Evolutionary conservation across 1,139 yeast genomes (phyloP).

Genomic region (Geotrichum aggregatum): DNA sequence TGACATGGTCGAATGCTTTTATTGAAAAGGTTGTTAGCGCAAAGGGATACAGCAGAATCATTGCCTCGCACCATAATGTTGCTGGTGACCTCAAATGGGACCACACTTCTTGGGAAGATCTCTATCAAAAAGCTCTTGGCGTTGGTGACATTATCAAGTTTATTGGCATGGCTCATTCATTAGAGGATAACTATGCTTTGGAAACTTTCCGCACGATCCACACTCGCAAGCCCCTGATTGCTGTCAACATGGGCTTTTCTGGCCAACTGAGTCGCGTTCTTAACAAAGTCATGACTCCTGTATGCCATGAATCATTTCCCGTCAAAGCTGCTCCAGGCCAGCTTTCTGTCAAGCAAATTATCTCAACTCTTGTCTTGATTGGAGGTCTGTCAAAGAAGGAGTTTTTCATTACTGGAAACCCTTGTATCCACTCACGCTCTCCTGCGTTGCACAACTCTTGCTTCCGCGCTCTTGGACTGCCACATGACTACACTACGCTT

Average conservation of each 20-base stretch:
- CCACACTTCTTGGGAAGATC: slow-evolving; percentile 66
- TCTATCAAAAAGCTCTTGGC: slow-evolving; percentile 61
- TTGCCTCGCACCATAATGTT: slow-evolving; percentile 79
- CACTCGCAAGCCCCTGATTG: slow-evolving; percentile 60
- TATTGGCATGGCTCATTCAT: slow-evolving; percentile 66
- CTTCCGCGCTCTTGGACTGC: slow-evolving; percentile 67
- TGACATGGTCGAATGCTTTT: slow-evolving; percentile 45
- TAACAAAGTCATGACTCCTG: slow-evolving; percentile 75
- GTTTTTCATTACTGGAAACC: slow-evolving; percentile 77
- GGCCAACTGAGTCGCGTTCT: slow-evolving; percentile 80
- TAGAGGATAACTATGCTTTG: slow-evolving; percentile 65
- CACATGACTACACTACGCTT: slow-evolving; percentile 63
- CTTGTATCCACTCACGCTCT: slow-evolving; percentile 81
- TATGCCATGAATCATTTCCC: slow-evolving; percentile 64
- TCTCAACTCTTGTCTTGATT: slow-evolving; percentile 53
- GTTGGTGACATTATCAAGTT: slow-evolving; percentile 75
- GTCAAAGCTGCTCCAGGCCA: slow-evolving; percentile 76
- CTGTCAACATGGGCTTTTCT: slow-evolving; percentile 70
- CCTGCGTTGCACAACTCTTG: slow-evolving; percentile 81
- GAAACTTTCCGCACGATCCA: slow-evolving; percentile 59
- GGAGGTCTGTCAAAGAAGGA: slow-evolving; percentile 59
- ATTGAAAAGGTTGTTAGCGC: slow-evolving; percentile 45
- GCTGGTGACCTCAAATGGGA: slow-evolving; percentile 61
- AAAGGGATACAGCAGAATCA: slow-evolving; percentile 61
- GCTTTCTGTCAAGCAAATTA: slow-evolving; percentile 52